Evolutionary conservation across 2,329 filamentous ascomycete species (phyloP), one percentile per base, ranked within the genome.

Genomic region (Xenoacremonium recifei): DNA sequence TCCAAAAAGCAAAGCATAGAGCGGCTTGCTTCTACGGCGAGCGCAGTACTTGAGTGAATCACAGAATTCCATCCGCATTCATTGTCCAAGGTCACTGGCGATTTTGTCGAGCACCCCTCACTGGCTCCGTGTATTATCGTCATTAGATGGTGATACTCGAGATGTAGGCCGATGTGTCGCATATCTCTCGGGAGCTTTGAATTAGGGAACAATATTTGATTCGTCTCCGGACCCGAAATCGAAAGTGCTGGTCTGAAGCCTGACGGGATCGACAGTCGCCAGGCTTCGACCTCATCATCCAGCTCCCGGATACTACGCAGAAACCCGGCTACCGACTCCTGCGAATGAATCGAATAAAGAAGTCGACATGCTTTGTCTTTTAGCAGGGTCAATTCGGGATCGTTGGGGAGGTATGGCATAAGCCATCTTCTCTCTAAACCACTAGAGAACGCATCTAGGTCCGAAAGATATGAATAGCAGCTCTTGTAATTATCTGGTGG

Each of bases 131-230:
- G 79, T n/a, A 82, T 80, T 6, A 71, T 70, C 1, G 71, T 71
- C 58, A 80, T 66, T 31, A 79, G 67, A 40, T 79, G 67, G 45
- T 80, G 72, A 38, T 82, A 82, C 37, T 80, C 75, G 4, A 81
- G 57, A 13, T 75, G 69, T 3, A 78, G 52, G 34, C 73, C 64
- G 12, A 77, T 69, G 3, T 64, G 60, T 5, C 72, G 65, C 67
- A 79, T 76, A 36, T 60, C 69, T 13, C 65, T 57, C n/a, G 65
- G 61, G 5, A 49, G 34, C 6, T 43, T 50, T 11, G 57, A 48
- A 3, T 57, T 42, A 42, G 27, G 20, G 4, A 63, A 55, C 6
- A 64, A 52, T 1, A 43, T 42, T 6, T 49, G 47, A 5, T 51
- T 51, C 2, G 45, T 19, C n/a, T n/a, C n/a, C n/a, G n/a, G n/a